phyloP scores from a whole-genome alignment of 2,329 filamentous ascomycete genomes.

The Dothideomycetes sp. region DNA sequence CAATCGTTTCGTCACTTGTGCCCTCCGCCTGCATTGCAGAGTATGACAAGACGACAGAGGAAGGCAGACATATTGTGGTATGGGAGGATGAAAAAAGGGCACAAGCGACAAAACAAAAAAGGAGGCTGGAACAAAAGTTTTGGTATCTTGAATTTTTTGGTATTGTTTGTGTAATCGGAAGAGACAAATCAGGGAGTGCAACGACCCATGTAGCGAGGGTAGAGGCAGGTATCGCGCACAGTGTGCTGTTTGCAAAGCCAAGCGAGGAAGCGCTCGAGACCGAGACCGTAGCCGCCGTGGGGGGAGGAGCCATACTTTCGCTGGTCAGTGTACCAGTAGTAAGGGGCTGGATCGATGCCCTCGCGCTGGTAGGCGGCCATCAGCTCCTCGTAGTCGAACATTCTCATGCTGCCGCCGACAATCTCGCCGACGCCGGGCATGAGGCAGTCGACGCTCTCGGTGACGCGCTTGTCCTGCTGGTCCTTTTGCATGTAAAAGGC shows the following conservation, averaged over 20 bases:
- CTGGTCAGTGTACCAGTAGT: conserved; percentile 99
- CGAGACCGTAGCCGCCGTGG: conserved; percentile 87
- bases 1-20: no score
- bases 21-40: no score
- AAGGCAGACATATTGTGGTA: no score
- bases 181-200: conserved; percentile 63
- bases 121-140: no score
- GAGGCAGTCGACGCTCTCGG: conserved; percentile 77
- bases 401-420: conserved; percentile 92
- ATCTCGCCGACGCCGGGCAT: conserved; percentile 97
- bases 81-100: no score
- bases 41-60: no score
- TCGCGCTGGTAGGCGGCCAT: conserved; percentile 80
- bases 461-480: conserved; percentile 65
- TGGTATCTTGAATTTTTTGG: no score
- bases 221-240: conserved; percentile 59
- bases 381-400: conserved; percentile 81
- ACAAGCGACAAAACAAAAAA: no score
- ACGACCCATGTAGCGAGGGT: conserved; percentile 69
- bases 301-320: conserved; percentile 90
- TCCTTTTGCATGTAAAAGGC: conserved; percentile 99
- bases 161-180: no score
- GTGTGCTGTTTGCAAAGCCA: conserved; percentile 58
- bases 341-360: conserved; percentile 70
- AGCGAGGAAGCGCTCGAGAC: conserved; percentile 69